A percentile compares a stretch with the other conserved stretches of the same genome.
Conservation (phyloP, 2,329 filamentous ascomycete species). For the Phyllosticta paracitricarpa region DNA sequence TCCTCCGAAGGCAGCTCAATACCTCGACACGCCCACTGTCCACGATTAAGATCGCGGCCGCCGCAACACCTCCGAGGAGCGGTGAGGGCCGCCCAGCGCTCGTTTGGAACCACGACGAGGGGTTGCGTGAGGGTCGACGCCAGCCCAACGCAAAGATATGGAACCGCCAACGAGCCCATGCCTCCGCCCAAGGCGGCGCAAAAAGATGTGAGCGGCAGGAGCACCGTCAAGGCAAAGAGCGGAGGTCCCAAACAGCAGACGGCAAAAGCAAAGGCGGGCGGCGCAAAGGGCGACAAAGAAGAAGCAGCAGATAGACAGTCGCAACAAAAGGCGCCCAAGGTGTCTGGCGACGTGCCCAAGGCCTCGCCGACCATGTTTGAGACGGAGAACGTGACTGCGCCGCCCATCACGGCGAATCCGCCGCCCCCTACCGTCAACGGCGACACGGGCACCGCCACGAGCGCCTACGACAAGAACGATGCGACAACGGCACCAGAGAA, state of each 20-base stretch:
- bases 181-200: slow-evolving; percentile 22
- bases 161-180: slow-evolving; percentile 37
- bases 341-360: neutral
- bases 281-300: neutral
- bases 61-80: neutral
- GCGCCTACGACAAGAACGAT: neutral
- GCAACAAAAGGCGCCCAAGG: neutral
- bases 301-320: neutral
- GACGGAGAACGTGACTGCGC: neutral
- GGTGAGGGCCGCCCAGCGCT: neutral
- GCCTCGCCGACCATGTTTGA: neutral
- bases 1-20: slow-evolving; percentile 18
- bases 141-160: slow-evolving; percentile 32
- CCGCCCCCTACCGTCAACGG: neutral
- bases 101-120: neutral
- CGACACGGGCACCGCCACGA: neutral
- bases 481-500: neutral
- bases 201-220: neutral
- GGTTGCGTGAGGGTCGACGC: neutral
- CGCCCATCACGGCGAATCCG: slow-evolving; percentile 4
- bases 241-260: neutral
- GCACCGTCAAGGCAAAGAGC: slow-evolving; percentile 2
- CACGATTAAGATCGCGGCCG: neutral
- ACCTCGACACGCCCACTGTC: slow-evolving; percentile 14
- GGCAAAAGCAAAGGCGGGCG: neutral